These are phyloP conservation scores for Aspergillus nidulans DNA, from an alignment of 495 filamentous ascomycete genomes.

Conservation along the genomic window DNA sequence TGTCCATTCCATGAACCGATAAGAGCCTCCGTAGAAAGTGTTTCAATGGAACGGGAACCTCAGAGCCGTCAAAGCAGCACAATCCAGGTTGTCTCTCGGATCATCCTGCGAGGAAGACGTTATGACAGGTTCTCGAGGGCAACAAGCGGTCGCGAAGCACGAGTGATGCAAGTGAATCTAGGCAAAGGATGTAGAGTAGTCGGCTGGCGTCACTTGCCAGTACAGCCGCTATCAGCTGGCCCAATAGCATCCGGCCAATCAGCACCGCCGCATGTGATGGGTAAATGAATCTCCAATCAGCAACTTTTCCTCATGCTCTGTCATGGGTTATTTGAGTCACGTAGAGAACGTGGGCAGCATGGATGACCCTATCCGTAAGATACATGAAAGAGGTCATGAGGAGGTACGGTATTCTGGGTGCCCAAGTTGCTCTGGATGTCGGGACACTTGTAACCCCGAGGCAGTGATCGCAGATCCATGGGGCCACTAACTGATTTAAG, in stretches of 20 bases:
- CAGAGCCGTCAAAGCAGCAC: conserved; percentile 16
- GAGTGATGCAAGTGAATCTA: conserved; percentile 10
- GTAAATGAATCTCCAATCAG: background rate
- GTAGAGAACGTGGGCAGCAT: background rate
- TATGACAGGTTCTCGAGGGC: background rate
- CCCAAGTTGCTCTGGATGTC: background rate
- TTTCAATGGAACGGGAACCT: background rate
- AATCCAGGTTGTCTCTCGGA: background rate
- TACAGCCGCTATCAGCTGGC: conserved; percentile 25
- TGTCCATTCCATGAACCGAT: conserved; percentile 12
- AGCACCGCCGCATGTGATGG: conserved; percentile 16
- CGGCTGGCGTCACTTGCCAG: conserved; percentile 22
- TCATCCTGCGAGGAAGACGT: conserved; percentile 13
- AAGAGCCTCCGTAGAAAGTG: conserved; percentile 11
- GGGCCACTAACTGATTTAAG: background rate
- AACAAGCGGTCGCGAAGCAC: conserved; percentile 6
- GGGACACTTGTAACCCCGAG: background rate
- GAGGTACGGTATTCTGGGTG: background rate
- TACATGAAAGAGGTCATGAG: background rate
- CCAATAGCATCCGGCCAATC: conserved; percentile 15
- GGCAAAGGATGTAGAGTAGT: conserved; percentile 12
- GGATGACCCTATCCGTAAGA: background rate
- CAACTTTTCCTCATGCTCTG: conserved; percentile 4
- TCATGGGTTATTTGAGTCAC: conserved; percentile 9
- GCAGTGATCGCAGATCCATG: background rate